A percentile compares a stretch with the other conserved stretches of the same genome.
Evolutionary conservation across 208 protist genomes (phyloP).

Genomic region (Leishmania gerbilli): DNA sequence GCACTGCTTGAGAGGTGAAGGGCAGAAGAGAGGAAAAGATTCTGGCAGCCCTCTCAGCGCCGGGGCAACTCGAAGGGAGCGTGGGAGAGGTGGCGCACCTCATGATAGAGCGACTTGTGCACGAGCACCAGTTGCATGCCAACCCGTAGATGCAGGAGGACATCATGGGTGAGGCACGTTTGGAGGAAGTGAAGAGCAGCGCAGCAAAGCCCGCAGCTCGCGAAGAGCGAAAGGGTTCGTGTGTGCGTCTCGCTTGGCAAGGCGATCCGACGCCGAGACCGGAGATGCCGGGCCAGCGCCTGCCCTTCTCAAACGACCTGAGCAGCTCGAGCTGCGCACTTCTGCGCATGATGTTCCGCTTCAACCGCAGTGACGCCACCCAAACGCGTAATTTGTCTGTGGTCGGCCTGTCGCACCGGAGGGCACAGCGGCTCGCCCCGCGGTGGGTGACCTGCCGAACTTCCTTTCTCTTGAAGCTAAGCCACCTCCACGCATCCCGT

Average conservation of each 20-base stretch:
- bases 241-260: neutral
- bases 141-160: neutral
- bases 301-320: neutral
- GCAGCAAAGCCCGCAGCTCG: neutral
- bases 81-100: neutral
- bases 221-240: neutral
- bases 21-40: no score
- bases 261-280: neutral
- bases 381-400: neutral
- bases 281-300: neutral
- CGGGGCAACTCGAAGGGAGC: neutral
- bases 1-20: neutral
- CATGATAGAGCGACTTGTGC: neutral
- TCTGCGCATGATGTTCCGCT: neutral
- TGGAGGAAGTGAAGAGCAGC: neutral
- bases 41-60: neutral
- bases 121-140: neutral
- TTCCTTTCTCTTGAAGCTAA: neutral
- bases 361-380: neutral
- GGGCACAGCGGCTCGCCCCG: neutral
- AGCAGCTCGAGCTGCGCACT: no score
- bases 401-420: neutral
- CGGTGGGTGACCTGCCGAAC: neutral
- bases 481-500: neutral
- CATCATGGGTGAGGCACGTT: neutral